Conservation (phyloP, 140 eudicot genomes). For the Oenanthe javanica region DNA sequence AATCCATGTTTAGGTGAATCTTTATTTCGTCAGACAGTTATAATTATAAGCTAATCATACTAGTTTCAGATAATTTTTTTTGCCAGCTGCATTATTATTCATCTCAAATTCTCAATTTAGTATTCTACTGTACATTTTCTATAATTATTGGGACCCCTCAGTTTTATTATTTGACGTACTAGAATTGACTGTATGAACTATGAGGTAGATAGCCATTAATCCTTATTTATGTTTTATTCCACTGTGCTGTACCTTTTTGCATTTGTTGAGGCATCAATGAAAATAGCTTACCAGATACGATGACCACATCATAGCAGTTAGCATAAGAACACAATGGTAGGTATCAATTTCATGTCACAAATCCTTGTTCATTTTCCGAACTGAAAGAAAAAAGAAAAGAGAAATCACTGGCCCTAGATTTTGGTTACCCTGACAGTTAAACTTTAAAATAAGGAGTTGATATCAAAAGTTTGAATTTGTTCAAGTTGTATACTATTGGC, state of each 20-base stretch:
- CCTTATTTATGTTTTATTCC: not conserved
- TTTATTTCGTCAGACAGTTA: not conserved
- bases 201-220: not conserved
- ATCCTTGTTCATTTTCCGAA: not conserved
- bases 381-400: too few species aligned
- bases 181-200: not conserved
- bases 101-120: not conserved
- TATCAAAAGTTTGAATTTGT: constrained; percentile 42
- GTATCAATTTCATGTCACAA: constrained; percentile 21
- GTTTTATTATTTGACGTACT: not conserved
- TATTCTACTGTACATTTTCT: not conserved
- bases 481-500: not conserved
- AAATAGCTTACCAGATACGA: constrained; percentile 75
- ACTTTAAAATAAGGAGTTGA: constrained; percentile 15
- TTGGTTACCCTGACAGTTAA: too few species aligned
- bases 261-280: constrained; percentile 97
- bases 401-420: not conserved
- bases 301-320: constrained; percentile 20
- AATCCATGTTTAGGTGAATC: not conserved
- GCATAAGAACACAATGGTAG: constrained; percentile 17
- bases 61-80: too few species aligned
- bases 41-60: too few species aligned
- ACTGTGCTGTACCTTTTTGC: constrained; percentile 58
- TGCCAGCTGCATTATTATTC: not conserved
- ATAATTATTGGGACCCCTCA: not conserved